These are phyloP conservation scores for Tetradesmus lagerheimii DNA, from an alignment of 139 green algal genomes.

Conservation along the genomic window DNA sequence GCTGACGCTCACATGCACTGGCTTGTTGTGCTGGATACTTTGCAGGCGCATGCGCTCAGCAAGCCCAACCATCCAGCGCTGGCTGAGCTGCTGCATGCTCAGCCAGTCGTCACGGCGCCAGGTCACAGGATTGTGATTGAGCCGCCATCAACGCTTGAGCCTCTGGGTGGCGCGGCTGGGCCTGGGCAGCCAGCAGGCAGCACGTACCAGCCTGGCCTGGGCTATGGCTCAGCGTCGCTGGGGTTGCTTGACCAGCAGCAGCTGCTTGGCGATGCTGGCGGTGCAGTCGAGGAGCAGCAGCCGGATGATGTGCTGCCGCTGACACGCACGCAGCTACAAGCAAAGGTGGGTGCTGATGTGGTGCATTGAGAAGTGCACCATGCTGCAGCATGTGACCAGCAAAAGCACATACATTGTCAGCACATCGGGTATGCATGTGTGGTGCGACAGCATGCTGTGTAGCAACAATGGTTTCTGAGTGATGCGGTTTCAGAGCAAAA, in stretches of 20 bases:
- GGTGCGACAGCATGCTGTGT: too few species aligned
- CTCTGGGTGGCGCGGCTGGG: background rate
- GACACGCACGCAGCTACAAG: slow-evolving; percentile 37
- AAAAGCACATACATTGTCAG: too few species aligned
- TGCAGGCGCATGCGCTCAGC: slow-evolving; percentile 66
- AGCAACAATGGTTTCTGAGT: too few species aligned
- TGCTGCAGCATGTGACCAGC: too few species aligned
- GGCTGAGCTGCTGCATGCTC: slow-evolving; percentile 56
- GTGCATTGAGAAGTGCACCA: too few species aligned
- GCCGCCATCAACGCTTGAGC: slow-evolving; percentile 58
- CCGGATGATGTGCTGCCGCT: slow-evolving; percentile 47
- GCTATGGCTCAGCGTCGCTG: background rate
- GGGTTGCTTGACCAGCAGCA: background rate
- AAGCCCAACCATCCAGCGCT: slow-evolving; percentile 46
- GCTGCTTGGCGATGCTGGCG: background rate
- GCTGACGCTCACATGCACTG: background rate
- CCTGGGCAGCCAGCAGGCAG: background rate
- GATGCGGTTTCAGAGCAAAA: too few species aligned
- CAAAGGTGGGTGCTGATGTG: slow-evolving; percentile 21
- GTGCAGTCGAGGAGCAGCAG: slow-evolving; percentile 23
- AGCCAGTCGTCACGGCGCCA: slow-evolving; percentile 44
- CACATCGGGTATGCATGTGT: too few species aligned
- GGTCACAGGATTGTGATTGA: slow-evolving; percentile 66
- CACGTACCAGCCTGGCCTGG: background rate
- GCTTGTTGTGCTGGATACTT: background rate